These are phyloP conservation scores for Candida oleophila DNA, from an alignment of 805 yeast species.

Conservation along the genomic window DNA sequence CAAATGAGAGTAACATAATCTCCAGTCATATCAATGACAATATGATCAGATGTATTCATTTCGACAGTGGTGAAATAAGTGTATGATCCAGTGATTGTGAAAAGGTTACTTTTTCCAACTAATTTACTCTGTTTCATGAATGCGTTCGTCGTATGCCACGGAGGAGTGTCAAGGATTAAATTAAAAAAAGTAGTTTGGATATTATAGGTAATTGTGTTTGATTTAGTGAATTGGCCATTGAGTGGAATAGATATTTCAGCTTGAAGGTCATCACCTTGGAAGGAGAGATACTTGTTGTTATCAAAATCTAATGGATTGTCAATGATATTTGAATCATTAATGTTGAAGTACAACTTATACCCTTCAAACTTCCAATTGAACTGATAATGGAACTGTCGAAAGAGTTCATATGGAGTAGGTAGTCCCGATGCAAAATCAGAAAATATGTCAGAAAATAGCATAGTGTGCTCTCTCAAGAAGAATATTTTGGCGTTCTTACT, in stretches of 20 bases:
- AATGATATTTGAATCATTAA: slow-evolving; percentile 85
- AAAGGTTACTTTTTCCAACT: slow-evolving; percentile 67
- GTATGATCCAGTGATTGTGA: slow-evolving; percentile 64
- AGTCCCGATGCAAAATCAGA: slow-evolving; percentile 77
- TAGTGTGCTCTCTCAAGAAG: slow-evolving; percentile 77
- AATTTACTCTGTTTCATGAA: slow-evolving; percentile 58
- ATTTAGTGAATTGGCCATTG: slow-evolving; percentile 49
- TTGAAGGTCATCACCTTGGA: slow-evolving; percentile 60
- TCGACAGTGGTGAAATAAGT: slow-evolving; percentile 58
- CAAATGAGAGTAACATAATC: slow-evolving; percentile 65
- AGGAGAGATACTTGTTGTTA: slow-evolving; percentile 73
- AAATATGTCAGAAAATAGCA: slow-evolving; percentile 67
- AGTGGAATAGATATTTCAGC: slow-evolving; percentile 58
- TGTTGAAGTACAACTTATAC: slow-evolving; percentile 67
- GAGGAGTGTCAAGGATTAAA: slow-evolving; percentile 72
- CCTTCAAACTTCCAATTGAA: slow-evolving; percentile 58
- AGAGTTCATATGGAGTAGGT: slow-evolving; percentile 69
- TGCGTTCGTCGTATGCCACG: slow-evolving; percentile 85
- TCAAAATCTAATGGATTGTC: slow-evolving; percentile 83
- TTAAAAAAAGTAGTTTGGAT: slow-evolving; percentile 59
- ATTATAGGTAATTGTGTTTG: slow-evolving; percentile 50
- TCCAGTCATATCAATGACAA: slow-evolving; percentile 63
- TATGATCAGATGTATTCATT: slow-evolving; percentile 66
- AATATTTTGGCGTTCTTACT: slow-evolving; percentile 59
- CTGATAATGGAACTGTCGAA: slow-evolving; percentile 67